A percentile compares a stretch with the other conserved stretches of the same genome.
phyloP scores from a whole-genome alignment of 2,329 filamentous ascomycete genomes.

The Rhytidhysteron rufulum region DNA sequence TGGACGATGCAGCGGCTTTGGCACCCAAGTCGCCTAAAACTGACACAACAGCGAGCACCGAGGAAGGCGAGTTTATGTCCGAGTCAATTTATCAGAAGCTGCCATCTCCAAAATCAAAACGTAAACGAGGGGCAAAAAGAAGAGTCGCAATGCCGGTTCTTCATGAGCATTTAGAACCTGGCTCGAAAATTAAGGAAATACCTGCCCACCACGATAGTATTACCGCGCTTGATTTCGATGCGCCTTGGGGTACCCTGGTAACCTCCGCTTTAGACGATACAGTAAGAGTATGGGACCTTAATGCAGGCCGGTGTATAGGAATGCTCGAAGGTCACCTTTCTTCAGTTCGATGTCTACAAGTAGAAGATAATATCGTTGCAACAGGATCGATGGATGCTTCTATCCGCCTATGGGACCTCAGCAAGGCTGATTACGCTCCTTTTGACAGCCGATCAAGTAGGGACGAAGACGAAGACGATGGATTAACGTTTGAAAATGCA shows the following conservation, averaged over 20 bases:
- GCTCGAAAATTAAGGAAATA: conserved; percentile 82
- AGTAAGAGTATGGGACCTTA: conserved; percentile 93
- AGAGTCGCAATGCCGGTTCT: conserved; percentile 89
- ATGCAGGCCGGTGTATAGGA: conserved; percentile 87
- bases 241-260: conserved; percentile 93
- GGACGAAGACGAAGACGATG: conserved; percentile 46
- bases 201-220: conserved; percentile 84
- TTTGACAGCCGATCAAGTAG: conserved; percentile 52
- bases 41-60: conserved; percentile 46
- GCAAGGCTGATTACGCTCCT: conserved; percentile 78
- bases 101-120: conserved; percentile 55
- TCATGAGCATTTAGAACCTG: conserved; percentile 91
- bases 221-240: conserved; percentile 91
- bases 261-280: conserved; percentile 90
- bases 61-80: conserved; percentile 80
- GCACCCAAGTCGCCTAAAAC: conserved; percentile 38
- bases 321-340: conserved; percentile 90
- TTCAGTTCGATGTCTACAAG: conserved; percentile 86
- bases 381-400: conserved; percentile 94
- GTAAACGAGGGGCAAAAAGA: conserved; percentile 55
- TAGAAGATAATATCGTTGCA: conserved; percentile 92
- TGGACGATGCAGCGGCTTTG: conserved; percentile 48
- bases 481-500: conserved; percentile 68
- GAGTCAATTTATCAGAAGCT: conserved; percentile 96
- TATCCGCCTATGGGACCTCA: conserved; percentile 92